phyloP scores from a whole-genome alignment of 2,329 filamentous ascomycete genomes.

The Clarireedia homoeocarpa region DNA sequence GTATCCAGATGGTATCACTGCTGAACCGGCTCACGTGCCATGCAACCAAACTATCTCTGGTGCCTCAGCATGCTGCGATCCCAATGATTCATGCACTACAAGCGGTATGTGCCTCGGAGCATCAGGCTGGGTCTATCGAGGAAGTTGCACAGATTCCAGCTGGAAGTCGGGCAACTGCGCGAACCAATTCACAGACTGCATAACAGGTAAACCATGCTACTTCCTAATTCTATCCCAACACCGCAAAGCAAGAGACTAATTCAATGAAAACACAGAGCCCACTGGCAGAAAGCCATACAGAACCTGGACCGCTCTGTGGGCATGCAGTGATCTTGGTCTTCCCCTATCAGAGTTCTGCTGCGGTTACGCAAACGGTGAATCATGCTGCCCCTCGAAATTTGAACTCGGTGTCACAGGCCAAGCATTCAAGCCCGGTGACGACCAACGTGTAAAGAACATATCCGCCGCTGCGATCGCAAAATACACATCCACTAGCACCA shows the following conservation, averaged over 20 bases:
- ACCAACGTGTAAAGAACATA: not conserved
- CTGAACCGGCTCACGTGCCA: constrained; percentile 11
- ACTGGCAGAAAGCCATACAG: not conserved
- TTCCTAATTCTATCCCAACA: not conserved
- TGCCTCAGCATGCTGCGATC: not conserved
- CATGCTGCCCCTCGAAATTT: not conserved
- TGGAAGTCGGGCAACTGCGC: not conserved
- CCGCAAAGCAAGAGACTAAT: too few species aligned
- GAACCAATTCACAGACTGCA: not conserved
- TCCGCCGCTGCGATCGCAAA: not conserved
- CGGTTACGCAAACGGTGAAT: not conserved
- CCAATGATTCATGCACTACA: not conserved
- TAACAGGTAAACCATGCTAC: not conserved
- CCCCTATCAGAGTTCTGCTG: not conserved
- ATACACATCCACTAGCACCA: not conserved
- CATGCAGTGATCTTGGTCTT: not conserved
- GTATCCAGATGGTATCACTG: constrained; percentile 14
- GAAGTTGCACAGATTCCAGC: not conserved
- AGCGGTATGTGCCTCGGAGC: not conserved
- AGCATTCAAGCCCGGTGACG: not conserved
- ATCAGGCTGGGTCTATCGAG: not conserved
- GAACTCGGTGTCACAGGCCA: not conserved
- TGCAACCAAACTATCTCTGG: constrained; percentile 12
- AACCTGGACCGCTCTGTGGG: not conserved
- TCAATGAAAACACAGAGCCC: not conserved